phyloP scores from a whole-genome alignment of 2,329 filamentous ascomycete genomes.

The Parasarocladium wereldwijsianum region DNA sequence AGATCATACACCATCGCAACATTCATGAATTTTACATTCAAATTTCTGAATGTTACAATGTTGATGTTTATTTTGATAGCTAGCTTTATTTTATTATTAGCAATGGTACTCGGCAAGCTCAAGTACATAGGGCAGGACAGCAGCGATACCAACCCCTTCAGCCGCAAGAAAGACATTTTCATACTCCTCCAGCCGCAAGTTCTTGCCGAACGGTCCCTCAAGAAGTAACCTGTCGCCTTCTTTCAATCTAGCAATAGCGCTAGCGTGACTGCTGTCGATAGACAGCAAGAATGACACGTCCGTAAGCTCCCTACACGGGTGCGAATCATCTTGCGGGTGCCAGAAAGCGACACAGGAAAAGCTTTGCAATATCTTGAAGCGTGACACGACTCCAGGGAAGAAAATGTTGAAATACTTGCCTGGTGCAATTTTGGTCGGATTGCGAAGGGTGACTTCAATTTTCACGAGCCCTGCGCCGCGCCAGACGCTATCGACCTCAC shows the following conservation, averaged over 20 bases:
- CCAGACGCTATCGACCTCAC: background rate
- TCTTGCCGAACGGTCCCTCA: conserved; percentile 1
- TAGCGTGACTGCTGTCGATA: background rate
- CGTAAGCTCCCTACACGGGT: background rate
- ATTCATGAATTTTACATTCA: too few species aligned
- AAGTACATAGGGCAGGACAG: background rate
- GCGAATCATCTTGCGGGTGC: background rate
- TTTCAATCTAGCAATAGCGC: background rate
- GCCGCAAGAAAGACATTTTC: conserved; percentile 1
- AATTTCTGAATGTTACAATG: too few species aligned
- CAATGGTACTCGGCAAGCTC: background rate
- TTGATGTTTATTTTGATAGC: too few species aligned
- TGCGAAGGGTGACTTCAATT: conserved; percentile 1
- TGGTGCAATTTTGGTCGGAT: background rate
- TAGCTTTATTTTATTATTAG: too few species aligned
- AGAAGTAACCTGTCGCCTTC: background rate
- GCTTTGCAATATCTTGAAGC: background rate
- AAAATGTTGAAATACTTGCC: conserved; percentile 1
- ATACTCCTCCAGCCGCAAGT: background rate
- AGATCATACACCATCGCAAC: too few species aligned
- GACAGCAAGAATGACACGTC: background rate
- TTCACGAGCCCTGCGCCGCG: conserved; percentile 1
- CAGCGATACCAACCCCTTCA: conserved; percentile 1
- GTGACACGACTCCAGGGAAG: background rate
- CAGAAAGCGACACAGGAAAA: background rate